Conservation (phyloP, 2,329 filamentous ascomycete species). For the Diaporthe velutina region DNA sequence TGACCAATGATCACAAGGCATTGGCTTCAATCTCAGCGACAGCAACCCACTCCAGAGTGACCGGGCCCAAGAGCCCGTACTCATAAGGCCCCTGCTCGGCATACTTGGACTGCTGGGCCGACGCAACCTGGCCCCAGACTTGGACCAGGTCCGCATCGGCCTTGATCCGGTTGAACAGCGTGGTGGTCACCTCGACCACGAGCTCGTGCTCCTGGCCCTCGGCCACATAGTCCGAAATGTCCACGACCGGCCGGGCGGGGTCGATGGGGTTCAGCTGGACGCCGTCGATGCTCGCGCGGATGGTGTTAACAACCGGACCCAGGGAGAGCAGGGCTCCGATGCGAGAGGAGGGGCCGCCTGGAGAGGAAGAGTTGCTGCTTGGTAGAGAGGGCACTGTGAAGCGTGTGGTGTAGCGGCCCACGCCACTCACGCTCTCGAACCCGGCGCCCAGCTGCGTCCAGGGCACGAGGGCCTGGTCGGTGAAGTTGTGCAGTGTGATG, state of each 20-base stretch:
- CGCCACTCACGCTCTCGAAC: conserved; percentile 33
- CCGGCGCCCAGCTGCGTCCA: conserved; percentile 19
- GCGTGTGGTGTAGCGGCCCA: conserved; percentile 30
- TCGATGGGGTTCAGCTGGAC: conserved; percentile 30
- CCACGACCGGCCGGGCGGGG: conserved; percentile 23
- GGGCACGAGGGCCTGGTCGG: conserved; percentile 16
- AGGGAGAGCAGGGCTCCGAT: conserved; percentile 33
- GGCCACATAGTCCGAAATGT: conserved; percentile 19
- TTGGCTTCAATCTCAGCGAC: conserved; percentile 8
- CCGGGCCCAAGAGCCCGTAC: conserved; percentile 27
- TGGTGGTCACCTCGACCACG: conserved; percentile 20
- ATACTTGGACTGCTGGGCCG: conserved; percentile 19
- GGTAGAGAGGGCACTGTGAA: conserved; percentile 27
- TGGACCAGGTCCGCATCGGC: conserved; percentile 1
- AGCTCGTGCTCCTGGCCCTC: conserved; percentile 24
- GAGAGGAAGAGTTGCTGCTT: background rate
- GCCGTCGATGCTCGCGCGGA: conserved; percentile 34
- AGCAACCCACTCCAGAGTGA: conserved; percentile 14
- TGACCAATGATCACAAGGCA: background rate
- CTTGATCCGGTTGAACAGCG: conserved; percentile 27
- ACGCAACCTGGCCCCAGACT: conserved; percentile 29
- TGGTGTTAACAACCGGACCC: conserved; percentile 27
- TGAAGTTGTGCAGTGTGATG: conserved; percentile 26
- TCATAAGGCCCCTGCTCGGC: conserved; percentile 13
- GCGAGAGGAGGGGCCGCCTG: background rate